A percentile compares a stretch with the other conserved stretches of the same genome.
These are phyloP conservation scores for Cyclotella distinguenda DNA, from an alignment of 108 stramenopile genomes.

Conservation along the genomic window DNA sequence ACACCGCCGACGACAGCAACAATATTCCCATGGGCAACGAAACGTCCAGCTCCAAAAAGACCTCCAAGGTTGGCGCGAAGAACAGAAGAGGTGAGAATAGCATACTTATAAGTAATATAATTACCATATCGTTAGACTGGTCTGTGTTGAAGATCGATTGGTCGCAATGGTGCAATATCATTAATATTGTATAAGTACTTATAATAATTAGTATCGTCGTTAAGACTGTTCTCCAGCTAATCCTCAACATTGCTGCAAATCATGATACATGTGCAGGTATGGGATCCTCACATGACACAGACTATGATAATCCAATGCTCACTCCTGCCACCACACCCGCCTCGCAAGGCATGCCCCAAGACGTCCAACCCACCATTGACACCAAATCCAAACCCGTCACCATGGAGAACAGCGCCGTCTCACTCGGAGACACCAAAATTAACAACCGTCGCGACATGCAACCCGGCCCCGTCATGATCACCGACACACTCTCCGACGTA, in stretches of 20 bases:
- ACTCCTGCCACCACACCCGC: slow-evolving; percentile 6
- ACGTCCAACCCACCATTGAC: neutral
- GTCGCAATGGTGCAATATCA: too few species aligned
- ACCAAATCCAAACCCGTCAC: slow-evolving; percentile 6
- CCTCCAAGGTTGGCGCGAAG: slow-evolving; percentile 3
- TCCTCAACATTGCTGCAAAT: neutral
- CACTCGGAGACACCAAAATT: slow-evolving; percentile 44
- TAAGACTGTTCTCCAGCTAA: too few species aligned
- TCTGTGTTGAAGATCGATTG: too few species aligned
- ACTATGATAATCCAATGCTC: neutral
- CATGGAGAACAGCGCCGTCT: slow-evolving; percentile 29
- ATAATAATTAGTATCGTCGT: too few species aligned
- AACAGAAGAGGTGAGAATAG: slow-evolving; percentile 8
- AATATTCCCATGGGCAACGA: slow-evolving; percentile 18
- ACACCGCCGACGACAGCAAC: neutral
- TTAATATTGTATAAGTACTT: too few species aligned
- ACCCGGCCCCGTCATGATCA: slow-evolving; percentile 68
- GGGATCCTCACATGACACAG: neutral
- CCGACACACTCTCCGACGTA: slow-evolving; percentile 79
- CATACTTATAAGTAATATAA: neutral
- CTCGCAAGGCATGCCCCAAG: neutral
- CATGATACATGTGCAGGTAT: neutral
- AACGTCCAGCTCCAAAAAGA: slow-evolving; percentile 2
- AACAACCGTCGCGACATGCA: slow-evolving; percentile 40
- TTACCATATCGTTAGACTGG: neutral